Evolutionary conservation across 129 eudicot genomes (phyloP).

Genomic region (Saussurea involucrata): DNA sequence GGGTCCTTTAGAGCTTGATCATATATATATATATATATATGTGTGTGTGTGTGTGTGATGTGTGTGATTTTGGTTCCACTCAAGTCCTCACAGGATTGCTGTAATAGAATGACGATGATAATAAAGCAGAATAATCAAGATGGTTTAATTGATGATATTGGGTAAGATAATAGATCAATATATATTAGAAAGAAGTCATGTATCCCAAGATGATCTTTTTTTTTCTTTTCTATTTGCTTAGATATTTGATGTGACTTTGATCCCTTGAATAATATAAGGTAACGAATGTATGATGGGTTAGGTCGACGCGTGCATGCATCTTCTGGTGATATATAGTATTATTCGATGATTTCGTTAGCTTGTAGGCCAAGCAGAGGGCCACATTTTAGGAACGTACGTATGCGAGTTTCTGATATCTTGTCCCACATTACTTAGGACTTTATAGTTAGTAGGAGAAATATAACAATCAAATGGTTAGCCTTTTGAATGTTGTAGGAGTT

Average conservation of each 20-base stretch:
- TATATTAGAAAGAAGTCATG: neutral
- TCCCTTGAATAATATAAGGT: neutral
- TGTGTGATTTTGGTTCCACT: too few relatives aligned
- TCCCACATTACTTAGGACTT: neutral
- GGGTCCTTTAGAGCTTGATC: too few relatives aligned
- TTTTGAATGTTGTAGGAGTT: neutral
- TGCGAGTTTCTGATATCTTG: neutral
- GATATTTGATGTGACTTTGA: neutral
- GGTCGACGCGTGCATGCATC: neutral
- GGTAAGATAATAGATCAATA: neutral
- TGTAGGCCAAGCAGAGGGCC: neutral
- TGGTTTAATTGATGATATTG: neutral
- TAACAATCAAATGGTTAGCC: neutral
- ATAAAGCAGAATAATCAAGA: neutral
- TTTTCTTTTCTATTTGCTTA: neutral
- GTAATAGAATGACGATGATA: neutral
- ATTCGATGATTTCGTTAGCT: neutral
- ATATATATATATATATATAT: too few relatives aligned
- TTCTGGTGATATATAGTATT: neutral
- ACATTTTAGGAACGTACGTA: neutral
- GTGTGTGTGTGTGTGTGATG: too few relatives aligned
- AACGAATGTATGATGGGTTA: neutral
- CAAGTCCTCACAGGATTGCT: neutral
- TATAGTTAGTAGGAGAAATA: constrained; percentile 5
- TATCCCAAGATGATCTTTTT: neutral